Base-by-base conservation (phyloP, 2,329 filamentous ascomycete species). In the Colletotrichum costaricense region DNA sequence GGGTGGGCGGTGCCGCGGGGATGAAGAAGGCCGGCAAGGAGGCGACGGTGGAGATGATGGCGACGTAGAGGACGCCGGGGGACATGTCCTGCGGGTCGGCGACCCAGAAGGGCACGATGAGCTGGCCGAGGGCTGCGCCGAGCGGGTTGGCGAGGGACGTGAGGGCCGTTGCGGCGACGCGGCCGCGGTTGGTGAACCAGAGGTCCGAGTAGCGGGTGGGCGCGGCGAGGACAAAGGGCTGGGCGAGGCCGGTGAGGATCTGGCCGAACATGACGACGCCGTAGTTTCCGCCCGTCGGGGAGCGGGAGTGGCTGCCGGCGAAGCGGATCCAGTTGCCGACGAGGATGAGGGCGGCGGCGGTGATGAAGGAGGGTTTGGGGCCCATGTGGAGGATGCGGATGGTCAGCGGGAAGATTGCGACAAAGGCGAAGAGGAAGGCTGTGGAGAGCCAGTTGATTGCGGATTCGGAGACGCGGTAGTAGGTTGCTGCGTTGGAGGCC, bases 381-480 rank as follows among this genome's bases (percentile, higher is more conserved):
- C 95, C 95, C 78, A 87, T 90, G 82, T 97, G 94, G 38, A 98
- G 88, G 30, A 92, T 90, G 81, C 91, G 93, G 79, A 98, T 93
- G 57, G 91, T 90, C 55, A 92, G 78, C 67, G 97, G 96, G 59
- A 91, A 91, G 55, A 92, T 87, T 76, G 89, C 86, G 57, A 93
- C 90, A 79, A 98, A 98, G 64, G 95, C 87, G 80, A 98, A 96
- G 62, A 98, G 87, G 80, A 97, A 98, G 52, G 88, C 92, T 0
- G 93, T 98, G 79, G 93, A 95, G 75, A 98, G 88, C 97, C 97
- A 98, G 84, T 98, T 98, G 84, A 98, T 93, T 38, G 90, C 89
- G 19, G 90, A 92, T 79, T 95, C 92, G 42, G 88, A 88, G 14
- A 95, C 94, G 64, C 85, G 77, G 80, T 97, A 98, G 85, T 95